Base-by-base conservation (phyloP, 306 rosid genomes). In the Trifolium subterraneum region DNA sequence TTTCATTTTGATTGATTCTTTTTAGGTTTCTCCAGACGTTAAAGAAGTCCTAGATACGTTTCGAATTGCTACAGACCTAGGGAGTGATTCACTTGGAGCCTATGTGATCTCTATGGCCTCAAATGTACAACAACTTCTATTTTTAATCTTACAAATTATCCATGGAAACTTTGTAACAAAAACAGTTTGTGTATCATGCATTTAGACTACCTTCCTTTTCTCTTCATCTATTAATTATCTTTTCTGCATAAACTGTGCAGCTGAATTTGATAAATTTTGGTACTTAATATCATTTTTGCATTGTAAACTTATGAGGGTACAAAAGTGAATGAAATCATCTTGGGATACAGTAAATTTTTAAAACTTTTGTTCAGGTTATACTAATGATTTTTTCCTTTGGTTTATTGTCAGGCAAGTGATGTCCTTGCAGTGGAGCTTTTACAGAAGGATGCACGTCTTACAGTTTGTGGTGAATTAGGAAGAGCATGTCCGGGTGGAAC, bases 61-160 rank as follows among this genome's bases (percentile, higher is more conserved):
- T 68, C 87, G 72, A 18, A 77, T 90, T 62, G 87, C 93, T 73
- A 90, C 93, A 50, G 91, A 86, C 86, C 86, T 92, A 33, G 97
- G 87, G 45, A 87, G 86, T 66, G 97, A 90, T 71, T 87, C 95
- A 20, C 92, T 90, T 73, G 98, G 97, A 75, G 97, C 97, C 48
- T 93, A 93, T 79, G 97, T 93, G 83, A 93, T 93, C 76, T 93
- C 98, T 44, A 93, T 93, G 98, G 98, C 98, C 33, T 87, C 98
- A 64, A 85, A 84, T 64, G 97, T 93, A 87, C 64, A 66, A 20
- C 42, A 22, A 71, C 54, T 76, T 31, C 76, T 51, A 3, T 64
- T n/a, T n/a, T n/a, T 66, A 14, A 44, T 69, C 58, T 51, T 64
- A 31, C 29, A 41, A 33, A 65, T 33, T 62, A 7, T 74, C 29